A percentile compares a stretch with the other conserved stretches of the same genome.
Conservation (phyloP, 495 filamentous ascomycete species). For the Hypoxylon cercidicola region DNA sequence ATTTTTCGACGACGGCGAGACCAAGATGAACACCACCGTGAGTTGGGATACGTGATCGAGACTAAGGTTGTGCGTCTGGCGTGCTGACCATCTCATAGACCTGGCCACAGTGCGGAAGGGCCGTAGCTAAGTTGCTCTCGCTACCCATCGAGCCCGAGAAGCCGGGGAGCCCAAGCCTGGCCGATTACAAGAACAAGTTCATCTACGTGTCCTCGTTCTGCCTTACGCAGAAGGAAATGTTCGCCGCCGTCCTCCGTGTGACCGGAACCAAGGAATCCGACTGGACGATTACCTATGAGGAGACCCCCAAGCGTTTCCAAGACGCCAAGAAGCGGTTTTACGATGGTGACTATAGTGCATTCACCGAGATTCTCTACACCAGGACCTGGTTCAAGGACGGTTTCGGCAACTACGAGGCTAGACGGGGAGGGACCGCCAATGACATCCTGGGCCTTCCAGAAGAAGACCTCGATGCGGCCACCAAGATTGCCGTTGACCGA, state of each 20-base stretch:
- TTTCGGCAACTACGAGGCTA: slow-evolving; percentile 54
- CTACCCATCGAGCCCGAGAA: slow-evolving; percentile 55
- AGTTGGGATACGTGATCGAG: slow-evolving; percentile 2
- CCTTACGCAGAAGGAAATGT: slow-evolving; percentile 58
- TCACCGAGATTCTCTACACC: slow-evolving; percentile 61
- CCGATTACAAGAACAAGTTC: slow-evolving; percentile 54
- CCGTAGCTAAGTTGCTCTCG: slow-evolving; percentile 49
- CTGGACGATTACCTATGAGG: slow-evolving; percentile 64
- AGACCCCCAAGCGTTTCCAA: slow-evolving; percentile 55
- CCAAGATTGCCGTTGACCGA: slow-evolving; percentile 52
- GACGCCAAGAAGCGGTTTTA: slow-evolving; percentile 50
- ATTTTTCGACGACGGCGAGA: slow-evolving; percentile 49
- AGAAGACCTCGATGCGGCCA: slow-evolving; percentile 67
- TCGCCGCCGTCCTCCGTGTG: slow-evolving; percentile 60
- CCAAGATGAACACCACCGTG: slow-evolving; percentile 47
- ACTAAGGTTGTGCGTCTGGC: not conserved
- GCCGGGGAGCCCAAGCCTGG: slow-evolving; percentile 47
- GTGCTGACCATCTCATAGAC: slow-evolving; percentile 43
- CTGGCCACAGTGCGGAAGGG: slow-evolving; percentile 51
- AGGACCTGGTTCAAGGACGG: slow-evolving; percentile 63
- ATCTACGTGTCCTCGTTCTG: slow-evolving; percentile 57
- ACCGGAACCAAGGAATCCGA: slow-evolving; percentile 61
- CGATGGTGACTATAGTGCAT: slow-evolving; percentile 52
- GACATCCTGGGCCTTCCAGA: slow-evolving; percentile 60
- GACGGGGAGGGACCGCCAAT: slow-evolving; percentile 56